Conservation (phyloP, 2,329 filamentous ascomycete species). For the Botrytis sinoallii region DNA sequence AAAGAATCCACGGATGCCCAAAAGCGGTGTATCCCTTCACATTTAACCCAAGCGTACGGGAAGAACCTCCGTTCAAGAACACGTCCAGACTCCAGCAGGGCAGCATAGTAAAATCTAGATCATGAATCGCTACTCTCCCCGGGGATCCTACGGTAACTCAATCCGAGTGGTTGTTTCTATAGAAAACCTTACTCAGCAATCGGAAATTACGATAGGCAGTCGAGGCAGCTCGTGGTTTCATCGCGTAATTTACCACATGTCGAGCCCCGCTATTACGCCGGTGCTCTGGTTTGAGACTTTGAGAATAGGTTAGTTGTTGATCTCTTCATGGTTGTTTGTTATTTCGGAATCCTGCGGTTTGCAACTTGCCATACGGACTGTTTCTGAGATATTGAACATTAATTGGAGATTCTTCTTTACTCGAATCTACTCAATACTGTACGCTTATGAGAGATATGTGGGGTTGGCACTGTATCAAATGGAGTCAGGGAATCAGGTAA, state of each 20-base stretch:
- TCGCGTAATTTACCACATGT: background rate
- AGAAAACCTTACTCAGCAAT: background rate
- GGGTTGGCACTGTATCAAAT: background rate
- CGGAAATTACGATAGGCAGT: background rate
- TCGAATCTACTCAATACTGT: background rate
- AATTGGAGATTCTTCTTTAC: background rate
- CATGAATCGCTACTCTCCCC: background rate
- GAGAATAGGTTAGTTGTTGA: background rate
- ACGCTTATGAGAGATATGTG: background rate
- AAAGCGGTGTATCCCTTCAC: background rate
- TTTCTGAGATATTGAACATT: background rate
- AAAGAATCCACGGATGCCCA: background rate
- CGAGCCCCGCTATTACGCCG: background rate
- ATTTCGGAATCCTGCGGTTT: background rate
- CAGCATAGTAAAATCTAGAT: constrained; percentile 1
- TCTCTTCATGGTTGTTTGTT: background rate
- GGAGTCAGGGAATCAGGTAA: background rate
- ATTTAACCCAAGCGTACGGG: background rate
- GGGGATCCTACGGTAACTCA: background rate
- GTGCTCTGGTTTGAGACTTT: background rate
- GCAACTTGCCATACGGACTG: background rate
- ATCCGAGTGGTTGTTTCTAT: background rate
- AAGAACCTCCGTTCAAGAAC: background rate
- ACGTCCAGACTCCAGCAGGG: background rate
- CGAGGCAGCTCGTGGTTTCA: background rate